Percentiles rank a stretch among this genome's conserved stretches.
These are phyloP conservation scores for Nitzschia sp. DNA, from an alignment of 108 stramenopile species.

Conservation along the genomic window DNA sequence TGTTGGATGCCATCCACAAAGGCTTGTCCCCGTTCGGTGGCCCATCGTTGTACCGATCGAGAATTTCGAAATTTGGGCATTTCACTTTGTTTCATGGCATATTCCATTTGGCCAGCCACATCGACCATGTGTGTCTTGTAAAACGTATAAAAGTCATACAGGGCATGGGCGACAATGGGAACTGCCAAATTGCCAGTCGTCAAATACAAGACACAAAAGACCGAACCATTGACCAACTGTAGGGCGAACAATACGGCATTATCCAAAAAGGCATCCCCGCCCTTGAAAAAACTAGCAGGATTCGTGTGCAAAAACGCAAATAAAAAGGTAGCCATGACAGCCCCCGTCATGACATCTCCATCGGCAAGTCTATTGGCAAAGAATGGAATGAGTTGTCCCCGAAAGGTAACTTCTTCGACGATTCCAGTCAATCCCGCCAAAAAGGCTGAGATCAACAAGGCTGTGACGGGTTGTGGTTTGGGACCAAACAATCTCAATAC, in stretches of 20 bases:
- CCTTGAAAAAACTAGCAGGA: conserved; percentile 30
- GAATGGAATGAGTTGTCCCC: conserved; percentile 26
- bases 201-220: conserved; percentile 27
- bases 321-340: conserved; percentile 17
- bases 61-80: conserved; percentile 20
- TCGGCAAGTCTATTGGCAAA: conserved; percentile 25
- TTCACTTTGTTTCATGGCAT: conserved; percentile 12
- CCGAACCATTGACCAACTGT: conserved; percentile 30
- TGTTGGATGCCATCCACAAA: conserved; percentile 30
- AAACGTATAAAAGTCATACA: conserved; percentile 40
- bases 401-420: conserved; percentile 39
- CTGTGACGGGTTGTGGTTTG: conserved; percentile 22
- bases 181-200: conserved; percentile 35
- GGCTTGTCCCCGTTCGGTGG: conserved; percentile 25
- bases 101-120: conserved; percentile 44
- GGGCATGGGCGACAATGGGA: conserved; percentile 33
- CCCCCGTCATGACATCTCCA: conserved; percentile 26
- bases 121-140: conserved; percentile 44
- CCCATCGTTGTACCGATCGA: conserved; percentile 19
- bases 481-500: conserved; percentile 34
- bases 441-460: conserved; percentile 1
- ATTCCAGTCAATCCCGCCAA: conserved; percentile 29
- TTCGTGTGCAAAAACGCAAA: conserved; percentile 43
- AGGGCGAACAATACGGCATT: conserved; percentile 26
- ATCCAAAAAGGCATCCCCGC: conserved; percentile 30